Conservation (phyloP, 2,329 filamentous ascomycete genomes). For the Cytospora schulzeri region DNA sequence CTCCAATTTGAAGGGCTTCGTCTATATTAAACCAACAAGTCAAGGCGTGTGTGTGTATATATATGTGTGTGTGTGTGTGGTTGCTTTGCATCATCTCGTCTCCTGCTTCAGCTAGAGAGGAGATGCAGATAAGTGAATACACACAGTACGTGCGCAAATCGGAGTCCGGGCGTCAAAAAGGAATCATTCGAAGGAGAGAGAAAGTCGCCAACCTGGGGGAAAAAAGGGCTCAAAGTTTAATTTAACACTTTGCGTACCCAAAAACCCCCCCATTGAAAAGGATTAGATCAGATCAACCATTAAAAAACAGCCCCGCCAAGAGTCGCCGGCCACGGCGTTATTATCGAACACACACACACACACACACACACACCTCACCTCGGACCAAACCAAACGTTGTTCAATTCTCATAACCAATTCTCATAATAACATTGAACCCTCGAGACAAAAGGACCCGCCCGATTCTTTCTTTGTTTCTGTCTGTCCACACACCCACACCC, state of each 20-base stretch:
- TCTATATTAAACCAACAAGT: not conserved
- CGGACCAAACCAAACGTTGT: not conserved
- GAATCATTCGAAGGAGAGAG: no score
- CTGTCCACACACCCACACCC: not conserved
- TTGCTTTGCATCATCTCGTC: not conserved
- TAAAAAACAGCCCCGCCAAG: conserved; percentile 4
- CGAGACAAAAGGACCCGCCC: no score
- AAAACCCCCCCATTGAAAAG: not conserved
- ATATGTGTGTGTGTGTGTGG: no score
- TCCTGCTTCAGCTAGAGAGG: not conserved
- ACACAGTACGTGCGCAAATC: not conserved
- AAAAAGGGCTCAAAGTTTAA: no score
- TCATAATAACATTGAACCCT: no score
- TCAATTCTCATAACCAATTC: no score
- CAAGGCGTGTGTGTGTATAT: not conserved
- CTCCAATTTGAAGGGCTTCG: not conserved
- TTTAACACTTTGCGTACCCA: no score
- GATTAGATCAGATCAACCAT: not conserved
- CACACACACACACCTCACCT: no score
- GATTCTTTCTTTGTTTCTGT: not conserved
- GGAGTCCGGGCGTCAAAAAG: no score
- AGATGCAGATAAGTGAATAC: not conserved
- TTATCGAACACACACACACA: no score
- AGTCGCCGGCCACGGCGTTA: conserved; percentile 4
- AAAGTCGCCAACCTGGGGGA: no score